These are phyloP conservation scores for Camellia japonica DNA, from an alignment of 148 eudicot genomes.

Conservation along the genomic window DNA sequence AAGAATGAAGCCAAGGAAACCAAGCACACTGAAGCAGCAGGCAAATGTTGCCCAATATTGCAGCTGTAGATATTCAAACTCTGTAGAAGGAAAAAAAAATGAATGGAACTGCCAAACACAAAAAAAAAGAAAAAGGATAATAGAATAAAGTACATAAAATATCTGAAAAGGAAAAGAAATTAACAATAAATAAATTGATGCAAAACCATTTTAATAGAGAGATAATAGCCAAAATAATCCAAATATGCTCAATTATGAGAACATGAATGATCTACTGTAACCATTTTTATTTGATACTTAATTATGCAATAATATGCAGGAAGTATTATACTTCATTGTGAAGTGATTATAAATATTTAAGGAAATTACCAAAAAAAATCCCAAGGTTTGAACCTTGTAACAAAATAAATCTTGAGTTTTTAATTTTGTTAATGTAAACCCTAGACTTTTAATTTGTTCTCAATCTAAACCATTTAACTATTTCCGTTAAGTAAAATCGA, in stretches of 20 bases:
- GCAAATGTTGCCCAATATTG: constrained; percentile 64
- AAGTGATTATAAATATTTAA: too few species aligned
- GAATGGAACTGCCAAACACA: not conserved
- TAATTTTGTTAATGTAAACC: too few species aligned
- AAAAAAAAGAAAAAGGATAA: not conserved
- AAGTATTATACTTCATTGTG: not conserved
- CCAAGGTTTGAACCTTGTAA: too few species aligned
- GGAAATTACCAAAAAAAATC: too few species aligned
- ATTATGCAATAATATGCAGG: not conserved
- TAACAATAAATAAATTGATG: not conserved
- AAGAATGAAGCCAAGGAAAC: constrained; percentile 38
- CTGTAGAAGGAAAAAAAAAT: constrained; percentile 37
- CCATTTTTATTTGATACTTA: constrained; percentile 1
- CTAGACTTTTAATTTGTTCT: too few species aligned
- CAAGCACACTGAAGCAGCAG: constrained; percentile 66
- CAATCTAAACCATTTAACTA: too few species aligned
- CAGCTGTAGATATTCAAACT: constrained; percentile 53
- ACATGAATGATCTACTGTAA: not conserved
- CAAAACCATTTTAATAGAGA: not conserved
- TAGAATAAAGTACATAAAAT: constrained; percentile 5
- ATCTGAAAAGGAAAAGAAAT: not conserved
- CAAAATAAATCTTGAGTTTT: too few species aligned
- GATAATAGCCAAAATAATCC: not conserved
- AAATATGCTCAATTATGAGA: not conserved
- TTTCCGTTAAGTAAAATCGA: too few species aligned